Base-by-base conservation (phyloP, 495 filamentous ascomycete species). In the Aspergillus incahuasiensis region DNA sequence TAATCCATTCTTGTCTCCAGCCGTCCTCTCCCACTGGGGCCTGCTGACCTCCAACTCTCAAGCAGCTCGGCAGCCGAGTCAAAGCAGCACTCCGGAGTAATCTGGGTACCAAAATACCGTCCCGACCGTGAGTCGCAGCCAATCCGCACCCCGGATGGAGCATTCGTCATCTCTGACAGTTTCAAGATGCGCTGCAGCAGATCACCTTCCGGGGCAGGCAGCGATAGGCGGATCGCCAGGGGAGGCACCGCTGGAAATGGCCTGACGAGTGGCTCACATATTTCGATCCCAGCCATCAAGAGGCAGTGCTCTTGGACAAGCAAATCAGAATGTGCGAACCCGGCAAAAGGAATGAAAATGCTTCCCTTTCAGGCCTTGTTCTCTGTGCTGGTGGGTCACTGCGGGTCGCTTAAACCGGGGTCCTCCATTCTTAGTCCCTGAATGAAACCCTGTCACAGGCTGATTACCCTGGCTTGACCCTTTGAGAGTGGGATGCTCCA, bases 371-470 rank as follows among this genome's bases (percentile, higher is more conserved):
- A 35, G 32, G 32, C 32, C 13, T 35, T 35, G 32, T 35, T 35
- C 25, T 5, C 38, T 40, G 15, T 40, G 38, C 52, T 64, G 67
- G 19, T 65, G 64, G 19, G 65, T 22, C 46, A 56, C 59, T 20
- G 9, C 58, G 55, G n/a, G 49, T 51, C 32, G 55, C 60, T 9
- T 63, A 65, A 20, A 40, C 38, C 39, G 63, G 35, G 57, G 62
- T 3, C 51, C 32, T 35, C 48, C 11, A 58, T 65, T 64, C 61
- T 18, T 61, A 68, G 18, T 34, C 42, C 52, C 35, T 55, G 25
- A 53, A 53, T 25, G 1, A 38, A 39, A 16, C 19, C 16, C 32
- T 35, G 32, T 35, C 2, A 35, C 32, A 35, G 32, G 32, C 32
- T 35, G 32, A 35, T 35, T 35, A 15, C 32, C 32, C 32, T 35